These are phyloP conservation scores for Chytriomyces confervae DNA, from an alignment of 192 early-diverging fungal genomes.

Conservation along the genomic window DNA sequence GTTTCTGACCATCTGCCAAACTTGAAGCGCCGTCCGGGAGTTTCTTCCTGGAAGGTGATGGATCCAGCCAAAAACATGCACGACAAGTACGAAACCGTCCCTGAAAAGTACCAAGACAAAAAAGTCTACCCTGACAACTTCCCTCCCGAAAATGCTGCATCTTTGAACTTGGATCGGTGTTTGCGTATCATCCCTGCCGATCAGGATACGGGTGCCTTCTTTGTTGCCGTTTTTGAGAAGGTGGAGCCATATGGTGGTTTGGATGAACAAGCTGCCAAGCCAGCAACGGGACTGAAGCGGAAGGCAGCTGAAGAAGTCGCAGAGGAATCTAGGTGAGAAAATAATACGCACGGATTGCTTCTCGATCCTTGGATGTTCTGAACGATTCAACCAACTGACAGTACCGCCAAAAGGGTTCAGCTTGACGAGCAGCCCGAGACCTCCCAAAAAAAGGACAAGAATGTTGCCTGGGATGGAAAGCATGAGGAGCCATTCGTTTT, in stretches of 20 bases:
- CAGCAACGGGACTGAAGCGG: constrained; percentile 13
- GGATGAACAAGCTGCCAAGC: constrained; percentile 46
- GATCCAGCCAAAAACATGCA: constrained; percentile 67
- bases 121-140: constrained; percentile 47
- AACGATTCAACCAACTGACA: background rate
- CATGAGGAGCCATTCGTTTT: constrained; percentile 90
- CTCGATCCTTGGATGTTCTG: no score
- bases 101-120: constrained; percentile 12
- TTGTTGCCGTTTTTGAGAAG: constrained; percentile 96
- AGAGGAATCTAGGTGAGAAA: constrained; percentile 18
- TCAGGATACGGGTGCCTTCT: constrained; percentile 99
- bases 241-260: constrained; percentile 67
- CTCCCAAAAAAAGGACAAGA: constrained; percentile 29
- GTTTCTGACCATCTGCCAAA: constrained; percentile 79
- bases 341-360: background rate
- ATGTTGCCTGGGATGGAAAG: constrained; percentile 37
- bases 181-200: constrained; percentile 90
- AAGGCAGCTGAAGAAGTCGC: constrained; percentile 18
- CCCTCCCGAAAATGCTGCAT: constrained; percentile 41
- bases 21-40: constrained; percentile 81
- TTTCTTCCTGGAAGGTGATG: constrained; percentile 89
- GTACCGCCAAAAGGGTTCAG: constrained; percentile 22
- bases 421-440: constrained; percentile 9
- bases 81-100: constrained; percentile 39
- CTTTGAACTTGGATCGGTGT: constrained; percentile 55